These are phyloP conservation scores for Angophora floribunda DNA, from an alignment of 345 rosid genomes.

Conservation along the genomic window DNA sequence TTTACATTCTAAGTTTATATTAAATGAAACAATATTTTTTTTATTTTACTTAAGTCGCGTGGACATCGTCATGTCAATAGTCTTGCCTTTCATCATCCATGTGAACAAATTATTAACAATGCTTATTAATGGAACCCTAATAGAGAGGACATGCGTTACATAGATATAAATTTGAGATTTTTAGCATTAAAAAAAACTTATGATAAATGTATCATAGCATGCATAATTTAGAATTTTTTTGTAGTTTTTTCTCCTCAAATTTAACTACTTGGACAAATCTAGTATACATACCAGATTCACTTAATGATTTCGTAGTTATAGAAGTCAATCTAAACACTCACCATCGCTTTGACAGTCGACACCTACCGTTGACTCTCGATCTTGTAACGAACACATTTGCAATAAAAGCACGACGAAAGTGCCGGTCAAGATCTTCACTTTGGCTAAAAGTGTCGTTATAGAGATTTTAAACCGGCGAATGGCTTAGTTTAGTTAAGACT, in stretches of 20 bases:
- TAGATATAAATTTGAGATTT: no score
- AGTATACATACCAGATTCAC: neutral
- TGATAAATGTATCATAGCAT: no score
- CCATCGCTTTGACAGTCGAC: neutral
- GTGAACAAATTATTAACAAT: neutral
- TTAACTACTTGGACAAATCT: neutral
- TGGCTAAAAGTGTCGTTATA: neutral
- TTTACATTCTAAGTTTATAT: no score
- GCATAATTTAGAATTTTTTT: no score
- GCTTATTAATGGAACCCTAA: fast-evolving
- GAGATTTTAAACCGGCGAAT: neutral
- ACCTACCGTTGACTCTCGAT: fast-evolving
- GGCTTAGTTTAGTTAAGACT: neutral
- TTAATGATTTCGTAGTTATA: neutral
- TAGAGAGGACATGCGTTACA: fast-evolving
- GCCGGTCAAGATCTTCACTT: neutral
- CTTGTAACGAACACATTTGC: neutral
- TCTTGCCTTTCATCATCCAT: neutral
- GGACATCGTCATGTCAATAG: fast-evolving
- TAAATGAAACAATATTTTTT: no score
- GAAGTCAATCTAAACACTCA: neutral
- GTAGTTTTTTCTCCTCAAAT: neutral
- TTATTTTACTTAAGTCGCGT: no score
- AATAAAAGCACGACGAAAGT: neutral
- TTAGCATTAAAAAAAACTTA: fast-evolving